A percentile compares a stretch with the other conserved stretches of the same genome.
Evolutionary conservation across 257 asterid genomes (phyloP).

Genomic region (Solanum pinnatisectum): DNA sequence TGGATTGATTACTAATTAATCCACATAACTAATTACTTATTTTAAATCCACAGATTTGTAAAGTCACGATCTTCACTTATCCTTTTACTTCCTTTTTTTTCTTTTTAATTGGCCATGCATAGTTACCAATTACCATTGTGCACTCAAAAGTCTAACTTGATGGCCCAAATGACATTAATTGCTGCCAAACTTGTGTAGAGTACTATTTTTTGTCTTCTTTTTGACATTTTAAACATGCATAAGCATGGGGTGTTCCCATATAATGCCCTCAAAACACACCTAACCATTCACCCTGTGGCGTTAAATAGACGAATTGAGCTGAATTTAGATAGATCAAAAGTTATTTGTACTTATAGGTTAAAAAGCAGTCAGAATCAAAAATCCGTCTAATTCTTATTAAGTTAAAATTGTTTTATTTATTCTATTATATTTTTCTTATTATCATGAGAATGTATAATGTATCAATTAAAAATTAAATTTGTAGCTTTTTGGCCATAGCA

Average conservation of each 20-base stretch:
- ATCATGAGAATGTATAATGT: too few species aligned
- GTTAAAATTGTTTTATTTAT: too few species aligned
- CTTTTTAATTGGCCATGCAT: too few species aligned
- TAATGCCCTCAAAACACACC: neutral
- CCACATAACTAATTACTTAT: neutral
- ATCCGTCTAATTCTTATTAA: too few species aligned
- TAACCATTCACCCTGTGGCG: neutral
- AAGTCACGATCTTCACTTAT: slow-evolving; percentile 6
- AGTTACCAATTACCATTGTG: neutral
- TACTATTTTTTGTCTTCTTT: slow-evolving; percentile 13
- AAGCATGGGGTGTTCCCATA: neutral
- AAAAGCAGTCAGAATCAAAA: too few species aligned
- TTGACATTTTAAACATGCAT: slow-evolving; percentile 29
- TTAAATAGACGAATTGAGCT: neutral
- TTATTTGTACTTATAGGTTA: neutral
- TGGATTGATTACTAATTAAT: neutral
- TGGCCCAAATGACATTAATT: slow-evolving; percentile 10
- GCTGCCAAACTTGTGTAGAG: neutral
- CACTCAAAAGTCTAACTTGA: slow-evolving; percentile 2
- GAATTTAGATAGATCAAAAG: neutral
- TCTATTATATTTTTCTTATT: too few species aligned
- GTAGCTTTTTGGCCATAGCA: neutral
- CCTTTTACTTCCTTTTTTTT: neutral
- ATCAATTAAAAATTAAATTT: neutral
- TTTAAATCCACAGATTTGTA: neutral